Evolutionary conservation across 805 yeast species (phyloP).

Genomic region (Clavispora santaluciae): DNA sequence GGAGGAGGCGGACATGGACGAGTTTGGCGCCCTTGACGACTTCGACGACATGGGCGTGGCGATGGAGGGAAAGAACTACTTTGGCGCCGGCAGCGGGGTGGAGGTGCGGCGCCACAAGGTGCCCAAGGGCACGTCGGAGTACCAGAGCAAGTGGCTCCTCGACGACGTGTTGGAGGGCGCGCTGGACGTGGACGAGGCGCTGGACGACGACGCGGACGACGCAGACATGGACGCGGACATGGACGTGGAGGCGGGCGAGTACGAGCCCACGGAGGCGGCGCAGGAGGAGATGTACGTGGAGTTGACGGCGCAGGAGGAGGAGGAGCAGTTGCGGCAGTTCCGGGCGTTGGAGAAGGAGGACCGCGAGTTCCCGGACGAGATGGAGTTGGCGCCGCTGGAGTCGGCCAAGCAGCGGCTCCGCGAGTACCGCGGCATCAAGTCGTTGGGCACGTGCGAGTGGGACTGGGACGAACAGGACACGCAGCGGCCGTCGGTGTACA

Average conservation of each 20-base stretch:
- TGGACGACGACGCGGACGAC: conserved; percentile 33
- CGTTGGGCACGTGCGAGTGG: conserved; percentile 78
- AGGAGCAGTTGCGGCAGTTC: conserved; percentile 64
- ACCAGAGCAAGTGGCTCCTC: conserved; percentile 71
- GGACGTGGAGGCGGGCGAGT: conserved; percentile 27
- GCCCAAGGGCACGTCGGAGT: conserved; percentile 72
- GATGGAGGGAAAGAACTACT: conserved; percentile 54
- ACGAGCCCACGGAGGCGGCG: conserved; percentile 41
- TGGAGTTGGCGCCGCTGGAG: conserved; percentile 74
- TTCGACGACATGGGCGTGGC: conserved; percentile 40
- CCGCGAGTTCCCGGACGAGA: conserved; percentile 91
- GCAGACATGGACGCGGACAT: conserved; percentile 29
- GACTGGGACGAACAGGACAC: conserved; percentile 78
- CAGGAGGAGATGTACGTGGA: conserved; percentile 63
- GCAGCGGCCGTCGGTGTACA: conserved; percentile 74
- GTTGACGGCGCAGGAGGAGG: conserved; percentile 76
- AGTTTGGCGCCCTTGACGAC: conserved; percentile 22
- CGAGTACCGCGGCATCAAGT: conserved; percentile 84
- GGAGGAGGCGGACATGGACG: conserved; percentile 45
- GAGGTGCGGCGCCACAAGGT: conserved; percentile 33
- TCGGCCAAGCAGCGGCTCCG: conserved; percentile 70
- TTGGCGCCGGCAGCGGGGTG: conserved; percentile 22
- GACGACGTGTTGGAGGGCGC: conserved; percentile 48
- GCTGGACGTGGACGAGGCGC: conserved; percentile 42
- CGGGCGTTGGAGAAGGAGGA: conserved; percentile 75